Conservation (phyloP, 2,329 filamentous ascomycete species). For the Fusarium nematophilum region DNA sequence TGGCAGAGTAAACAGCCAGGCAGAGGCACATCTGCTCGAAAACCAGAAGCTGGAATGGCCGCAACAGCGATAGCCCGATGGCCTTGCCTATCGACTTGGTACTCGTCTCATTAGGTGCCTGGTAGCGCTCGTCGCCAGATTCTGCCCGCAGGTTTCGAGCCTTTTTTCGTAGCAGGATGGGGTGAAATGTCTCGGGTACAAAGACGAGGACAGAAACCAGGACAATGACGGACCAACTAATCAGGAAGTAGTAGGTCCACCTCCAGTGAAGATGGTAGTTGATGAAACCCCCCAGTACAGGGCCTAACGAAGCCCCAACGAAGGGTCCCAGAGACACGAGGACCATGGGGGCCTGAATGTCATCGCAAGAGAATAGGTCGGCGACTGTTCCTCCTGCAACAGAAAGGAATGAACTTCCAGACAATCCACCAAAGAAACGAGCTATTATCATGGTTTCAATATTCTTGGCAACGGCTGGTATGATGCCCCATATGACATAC, state of each 20-base stretch:
- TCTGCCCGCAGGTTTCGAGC: slow-evolving; percentile 23
- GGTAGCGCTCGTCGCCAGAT: slow-evolving; percentile 14
- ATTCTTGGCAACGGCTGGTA: slow-evolving; percentile 79
- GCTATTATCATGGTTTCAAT: slow-evolving; percentile 79
- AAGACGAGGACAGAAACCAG: slow-evolving; percentile 24
- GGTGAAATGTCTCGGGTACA: slow-evolving; percentile 38
- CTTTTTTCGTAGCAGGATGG: slow-evolving; percentile 21
- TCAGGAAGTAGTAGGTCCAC: slow-evolving; percentile 38
- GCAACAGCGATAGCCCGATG: slow-evolving; percentile 56
- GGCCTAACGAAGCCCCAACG: slow-evolving; percentile 32
- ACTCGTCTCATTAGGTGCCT: slow-evolving; percentile 14
- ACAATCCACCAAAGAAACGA: slow-evolving; percentile 75
- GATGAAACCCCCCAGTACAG: slow-evolving; percentile 33
- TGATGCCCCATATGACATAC: slow-evolving; percentile 81
- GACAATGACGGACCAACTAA: slow-evolving; percentile 28
- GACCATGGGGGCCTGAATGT: slow-evolving; percentile 37
- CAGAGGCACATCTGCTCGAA: slow-evolving; percentile 84
- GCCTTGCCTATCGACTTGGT: background rate
- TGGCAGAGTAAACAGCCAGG: slow-evolving; percentile 82
- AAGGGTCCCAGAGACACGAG: slow-evolving; percentile 35
- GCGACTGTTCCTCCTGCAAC: slow-evolving; percentile 36
- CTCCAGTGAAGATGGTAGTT: slow-evolving; percentile 31
- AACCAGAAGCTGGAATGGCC: slow-evolving; percentile 78
- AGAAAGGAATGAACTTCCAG: slow-evolving; percentile 28
- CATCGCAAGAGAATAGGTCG: slow-evolving; percentile 19